A percentile compares a stretch with the other conserved stretches of the same genome.
phyloP scores from a whole-genome alignment of 2,329 filamentous ascomycete species.

The Fusarium anthophilum region DNA sequence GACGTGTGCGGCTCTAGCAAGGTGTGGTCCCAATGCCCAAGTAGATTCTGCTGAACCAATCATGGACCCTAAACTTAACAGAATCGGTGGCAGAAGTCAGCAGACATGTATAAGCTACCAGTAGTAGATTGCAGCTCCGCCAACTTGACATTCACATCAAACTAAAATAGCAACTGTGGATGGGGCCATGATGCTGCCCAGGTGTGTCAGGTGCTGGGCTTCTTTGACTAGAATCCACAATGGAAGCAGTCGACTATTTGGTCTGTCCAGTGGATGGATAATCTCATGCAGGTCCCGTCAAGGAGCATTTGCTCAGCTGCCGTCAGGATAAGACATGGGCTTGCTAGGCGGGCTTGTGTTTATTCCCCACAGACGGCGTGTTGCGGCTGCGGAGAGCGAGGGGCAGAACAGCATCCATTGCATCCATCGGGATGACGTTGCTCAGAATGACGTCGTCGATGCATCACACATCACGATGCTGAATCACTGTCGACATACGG shows the following conservation, averaged over 20 bases:
- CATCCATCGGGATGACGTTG: slow-evolving; percentile 32
- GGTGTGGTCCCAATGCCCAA: neutral
- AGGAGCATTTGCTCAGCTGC: slow-evolving; percentile 22
- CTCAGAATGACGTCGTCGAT: slow-evolving; percentile 32
- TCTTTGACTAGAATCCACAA: neutral
- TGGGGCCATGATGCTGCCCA: slow-evolving; percentile 19
- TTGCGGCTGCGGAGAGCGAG: slow-evolving; percentile 11
- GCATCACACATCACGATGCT: slow-evolving; percentile 34
- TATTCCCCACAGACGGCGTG: slow-evolving; percentile 20
- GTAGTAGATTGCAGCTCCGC: neutral
- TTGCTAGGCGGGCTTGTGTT: neutral
- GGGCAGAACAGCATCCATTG: neutral
- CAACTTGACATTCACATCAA: neutral
- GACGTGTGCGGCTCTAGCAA: neutral
- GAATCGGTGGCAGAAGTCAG: neutral
- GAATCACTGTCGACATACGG: slow-evolving; percentile 3
- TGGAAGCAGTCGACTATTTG: neutral
- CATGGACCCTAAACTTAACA: neutral
- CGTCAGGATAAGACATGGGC: neutral
- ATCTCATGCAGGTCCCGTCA: slow-evolving; percentile 21
- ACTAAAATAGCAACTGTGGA: slow-evolving; percentile 14
- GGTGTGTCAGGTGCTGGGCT: neutral
- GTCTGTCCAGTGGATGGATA: slow-evolving; percentile 3
- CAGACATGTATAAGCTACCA: neutral
- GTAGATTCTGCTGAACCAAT: neutral